These are phyloP conservation scores for Penicillium sp. DNA, from an alignment of 2,329 filamentous ascomycete species.

Conservation along the genomic window DNA sequence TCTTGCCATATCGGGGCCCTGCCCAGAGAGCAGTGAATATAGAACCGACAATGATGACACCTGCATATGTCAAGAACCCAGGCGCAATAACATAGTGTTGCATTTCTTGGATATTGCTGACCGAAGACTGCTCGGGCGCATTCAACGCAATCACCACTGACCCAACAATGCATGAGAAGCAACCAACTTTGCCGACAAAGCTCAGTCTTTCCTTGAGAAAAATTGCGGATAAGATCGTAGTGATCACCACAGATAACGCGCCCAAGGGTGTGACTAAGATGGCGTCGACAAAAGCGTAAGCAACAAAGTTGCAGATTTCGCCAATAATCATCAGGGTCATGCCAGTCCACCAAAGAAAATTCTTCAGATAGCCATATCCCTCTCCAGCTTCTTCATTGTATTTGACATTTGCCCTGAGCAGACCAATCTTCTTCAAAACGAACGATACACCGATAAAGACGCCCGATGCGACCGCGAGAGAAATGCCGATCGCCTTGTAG, in stretches of 20 bases:
- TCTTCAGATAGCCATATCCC: slow-evolving; percentile 96
- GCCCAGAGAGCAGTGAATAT: slow-evolving; percentile 73
- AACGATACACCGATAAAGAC: slow-evolving; percentile 94
- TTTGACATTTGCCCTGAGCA: slow-evolving; percentile 90
- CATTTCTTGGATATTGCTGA: slow-evolving; percentile 88
- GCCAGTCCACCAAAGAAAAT: slow-evolving; percentile 89
- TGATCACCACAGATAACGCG: slow-evolving; percentile 88
- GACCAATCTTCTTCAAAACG: slow-evolving; percentile 88
- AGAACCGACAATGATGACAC: slow-evolving; percentile 75
- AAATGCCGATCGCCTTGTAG: slow-evolving; percentile 86
- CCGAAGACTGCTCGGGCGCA: slow-evolving; percentile 81
- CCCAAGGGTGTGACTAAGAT: slow-evolving; percentile 92
- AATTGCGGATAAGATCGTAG: slow-evolving; percentile 85
- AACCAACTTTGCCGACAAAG: slow-evolving; percentile 93
- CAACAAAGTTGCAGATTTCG: slow-evolving; percentile 95
- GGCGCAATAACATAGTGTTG: slow-evolving; percentile 81
- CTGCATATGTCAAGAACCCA: slow-evolving; percentile 81
- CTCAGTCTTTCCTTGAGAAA: slow-evolving; percentile 95
- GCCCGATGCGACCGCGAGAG: slow-evolving; percentile 81
- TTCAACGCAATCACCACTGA: slow-evolving; percentile 94
- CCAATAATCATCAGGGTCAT: slow-evolving; percentile 98
- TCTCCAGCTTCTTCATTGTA: slow-evolving; percentile 95
- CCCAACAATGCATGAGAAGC: slow-evolving; percentile 91
- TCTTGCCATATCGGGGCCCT: slow-evolving; percentile 87
- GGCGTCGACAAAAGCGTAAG: slow-evolving; percentile 94